These are phyloP conservation scores for Penicillium rolfsii DNA, from an alignment of 2,329 filamentous ascomycete species.

Conservation along the genomic window DNA sequence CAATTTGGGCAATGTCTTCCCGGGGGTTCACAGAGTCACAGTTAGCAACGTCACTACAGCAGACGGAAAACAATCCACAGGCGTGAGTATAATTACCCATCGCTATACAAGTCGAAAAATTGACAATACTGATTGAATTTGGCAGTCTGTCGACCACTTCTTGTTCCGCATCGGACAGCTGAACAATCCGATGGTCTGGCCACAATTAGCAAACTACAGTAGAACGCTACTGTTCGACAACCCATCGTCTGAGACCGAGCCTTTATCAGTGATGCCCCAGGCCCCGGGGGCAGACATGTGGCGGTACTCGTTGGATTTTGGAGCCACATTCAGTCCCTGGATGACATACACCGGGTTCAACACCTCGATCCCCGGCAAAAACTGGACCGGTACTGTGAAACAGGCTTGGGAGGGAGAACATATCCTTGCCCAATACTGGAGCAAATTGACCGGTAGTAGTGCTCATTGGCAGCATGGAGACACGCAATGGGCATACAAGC, in stretches of 20 bases:
- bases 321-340: constrained; percentile 64
- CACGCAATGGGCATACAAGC: constrained; percentile 38
- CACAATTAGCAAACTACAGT: constrained; percentile 61
- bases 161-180: constrained; percentile 62
- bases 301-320: constrained; percentile 66
- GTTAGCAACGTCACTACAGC: constrained; percentile 14
- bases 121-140: constrained; percentile 1
- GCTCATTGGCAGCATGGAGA: constrained; percentile 64
- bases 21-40: constrained; percentile 13
- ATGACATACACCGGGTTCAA: constrained; percentile 57
- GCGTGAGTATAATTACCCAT: constrained; percentile 10
- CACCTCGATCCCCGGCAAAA: constrained; percentile 50
- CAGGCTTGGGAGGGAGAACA: constrained; percentile 66
- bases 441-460: constrained; percentile 60
- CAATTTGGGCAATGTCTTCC: constrained; percentile 33
- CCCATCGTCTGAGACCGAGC: constrained; percentile 37
- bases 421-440: constrained; percentile 67
- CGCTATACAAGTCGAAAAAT: not conserved
- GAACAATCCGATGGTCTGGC: constrained; percentile 63
- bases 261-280: constrained; percentile 57
- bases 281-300: constrained; percentile 65
- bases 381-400: constrained; percentile 60
- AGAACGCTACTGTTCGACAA: constrained; percentile 52
- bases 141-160: constrained; percentile 57
- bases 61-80: constrained; percentile 11